phyloP scores from a whole-genome alignment of 192 early-diverging fungal genomes.

The Phycomyces nitens region DNA sequence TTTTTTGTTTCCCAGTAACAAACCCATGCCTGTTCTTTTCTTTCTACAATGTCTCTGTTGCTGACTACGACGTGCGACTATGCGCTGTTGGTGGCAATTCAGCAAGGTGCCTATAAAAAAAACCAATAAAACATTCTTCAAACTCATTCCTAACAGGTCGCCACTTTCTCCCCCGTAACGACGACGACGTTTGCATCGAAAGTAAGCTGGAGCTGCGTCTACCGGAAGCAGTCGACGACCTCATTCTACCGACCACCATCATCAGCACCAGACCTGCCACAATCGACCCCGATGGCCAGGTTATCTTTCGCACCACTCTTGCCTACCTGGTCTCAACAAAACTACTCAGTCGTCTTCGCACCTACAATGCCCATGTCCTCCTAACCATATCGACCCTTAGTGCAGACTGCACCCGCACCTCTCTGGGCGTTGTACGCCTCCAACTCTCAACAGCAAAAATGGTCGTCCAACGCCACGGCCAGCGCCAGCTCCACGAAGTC shows the following conservation, averaged over 20 bases:
- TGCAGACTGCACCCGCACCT: constrained; percentile 7
- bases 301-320: constrained; percentile 21
- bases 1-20: background rate
- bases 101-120: constrained; percentile 30
- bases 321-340: constrained; percentile 33
- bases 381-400: constrained; percentile 13
- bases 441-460: constrained; percentile 22
- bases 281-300: constrained; percentile 3
- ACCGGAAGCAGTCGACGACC: constrained; percentile 30
- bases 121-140: background rate
- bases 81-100: constrained; percentile 33
- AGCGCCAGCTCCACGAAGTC: constrained; percentile 22
- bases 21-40: background rate
- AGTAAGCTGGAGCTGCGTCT: constrained; percentile 25
- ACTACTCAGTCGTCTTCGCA: constrained; percentile 23
- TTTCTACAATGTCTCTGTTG: constrained; percentile 30
- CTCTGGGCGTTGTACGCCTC: constrained; percentile 12
- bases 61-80: constrained; percentile 37
- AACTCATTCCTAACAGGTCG: constrained; percentile 20
- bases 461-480: constrained; percentile 21
- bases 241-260: constrained; percentile 30
- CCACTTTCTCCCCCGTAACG: constrained; percentile 21
- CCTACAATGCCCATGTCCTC: constrained; percentile 17
- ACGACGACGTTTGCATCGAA: constrained; percentile 26
- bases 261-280: constrained; percentile 19